These are phyloP conservation scores for Candolleomyces aberdarensis DNA, from an alignment of 768 basidiomycete genomes.

Conservation along the genomic window DNA sequence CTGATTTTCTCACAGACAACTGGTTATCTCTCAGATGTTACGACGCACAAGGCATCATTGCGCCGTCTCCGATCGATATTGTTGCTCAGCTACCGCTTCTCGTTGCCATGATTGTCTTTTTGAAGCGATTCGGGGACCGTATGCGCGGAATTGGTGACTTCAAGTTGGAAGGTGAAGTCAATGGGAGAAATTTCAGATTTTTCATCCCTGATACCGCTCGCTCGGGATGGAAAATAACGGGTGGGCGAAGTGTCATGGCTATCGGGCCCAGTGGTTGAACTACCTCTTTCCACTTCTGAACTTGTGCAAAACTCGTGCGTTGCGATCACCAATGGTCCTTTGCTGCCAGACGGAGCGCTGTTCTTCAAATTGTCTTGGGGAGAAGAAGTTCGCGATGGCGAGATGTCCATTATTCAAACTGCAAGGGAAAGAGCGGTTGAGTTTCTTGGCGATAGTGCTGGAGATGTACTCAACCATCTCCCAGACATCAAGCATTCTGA, in stretches of 20 bases:
- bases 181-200: background rate
- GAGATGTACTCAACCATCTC: background rate
- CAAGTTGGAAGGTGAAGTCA: background rate
- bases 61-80: background rate
- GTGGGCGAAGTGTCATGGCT: background rate
- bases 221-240: background rate
- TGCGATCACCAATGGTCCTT: too few species aligned
- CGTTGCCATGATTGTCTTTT: background rate
- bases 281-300: too few species aligned
- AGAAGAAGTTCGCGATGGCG: background rate
- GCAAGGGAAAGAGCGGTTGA: background rate
- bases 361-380: slow-evolving; percentile 13
- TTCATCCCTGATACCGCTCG: background rate
- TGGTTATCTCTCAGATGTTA: background rate
- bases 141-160: background rate
- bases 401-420: background rate
- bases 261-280: too few species aligned
- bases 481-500: too few species aligned
- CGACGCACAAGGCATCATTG: slow-evolving; percentile 1
- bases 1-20: background rate
- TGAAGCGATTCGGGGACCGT: background rate
- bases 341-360: too few species aligned
- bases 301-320: too few species aligned
- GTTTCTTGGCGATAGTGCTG: background rate
- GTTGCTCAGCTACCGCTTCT: background rate